Conservation (phyloP, 1,284 basidiomycete species). For the Sparassis latifolia region DNA sequence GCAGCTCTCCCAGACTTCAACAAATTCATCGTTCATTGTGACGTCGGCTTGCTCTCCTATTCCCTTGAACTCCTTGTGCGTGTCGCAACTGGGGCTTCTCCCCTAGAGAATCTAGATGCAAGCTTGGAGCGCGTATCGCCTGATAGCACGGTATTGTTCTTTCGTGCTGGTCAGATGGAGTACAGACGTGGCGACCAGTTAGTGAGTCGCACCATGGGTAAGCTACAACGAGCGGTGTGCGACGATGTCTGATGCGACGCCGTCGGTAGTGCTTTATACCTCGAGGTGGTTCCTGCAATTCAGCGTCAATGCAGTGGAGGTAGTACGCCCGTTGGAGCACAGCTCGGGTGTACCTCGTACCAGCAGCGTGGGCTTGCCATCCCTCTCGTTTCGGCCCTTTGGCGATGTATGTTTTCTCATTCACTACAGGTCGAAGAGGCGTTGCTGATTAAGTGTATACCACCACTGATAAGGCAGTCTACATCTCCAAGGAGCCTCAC, state of each 20-base stretch:
- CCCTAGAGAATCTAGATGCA: constrained; percentile 40
- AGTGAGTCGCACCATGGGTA: constrained; percentile 44
- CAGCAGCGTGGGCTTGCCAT: constrained; percentile 41
- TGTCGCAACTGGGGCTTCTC: constrained; percentile 42
- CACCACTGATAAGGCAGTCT: too few relatives aligned
- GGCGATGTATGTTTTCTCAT: background rate
- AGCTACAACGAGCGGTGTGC: constrained; percentile 9
- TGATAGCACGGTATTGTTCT: constrained; percentile 50
- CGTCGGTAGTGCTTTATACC: constrained; percentile 54
- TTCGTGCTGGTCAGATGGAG: constrained; percentile 46
- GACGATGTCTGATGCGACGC: constrained; percentile 1
- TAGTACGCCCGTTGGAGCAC: constrained; percentile 24
- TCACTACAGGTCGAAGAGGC: too few relatives aligned
- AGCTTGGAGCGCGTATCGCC: constrained; percentile 51
- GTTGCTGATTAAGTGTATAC: too few relatives aligned
- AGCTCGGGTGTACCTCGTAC: constrained; percentile 28
- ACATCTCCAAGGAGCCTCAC: background rate
- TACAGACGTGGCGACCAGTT: too few relatives aligned
- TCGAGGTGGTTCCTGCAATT: constrained; percentile 55
- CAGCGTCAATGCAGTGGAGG: constrained; percentile 43
- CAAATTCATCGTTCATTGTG: constrained; percentile 58
- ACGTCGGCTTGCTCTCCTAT: constrained; percentile 54
- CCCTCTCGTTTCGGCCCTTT: background rate
- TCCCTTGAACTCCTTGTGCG: constrained; percentile 63
- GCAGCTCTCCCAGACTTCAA: constrained; percentile 54